phyloP scores from a whole-genome alignment of 352 stramenopile species.

The Globisporangium emineosum region DNA sequence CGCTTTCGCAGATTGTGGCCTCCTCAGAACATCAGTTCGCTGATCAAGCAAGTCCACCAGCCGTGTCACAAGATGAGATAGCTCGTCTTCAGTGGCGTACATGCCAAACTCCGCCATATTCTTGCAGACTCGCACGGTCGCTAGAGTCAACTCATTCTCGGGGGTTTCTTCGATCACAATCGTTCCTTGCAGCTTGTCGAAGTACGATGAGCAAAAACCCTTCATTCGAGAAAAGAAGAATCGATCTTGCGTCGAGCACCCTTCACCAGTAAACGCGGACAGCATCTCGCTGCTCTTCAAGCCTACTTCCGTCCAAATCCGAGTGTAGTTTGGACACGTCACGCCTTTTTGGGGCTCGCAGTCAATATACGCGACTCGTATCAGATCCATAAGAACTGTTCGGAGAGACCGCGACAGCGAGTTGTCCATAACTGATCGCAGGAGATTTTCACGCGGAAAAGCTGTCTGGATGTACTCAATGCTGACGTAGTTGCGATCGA shows the following conservation, averaged over 20 bases:
- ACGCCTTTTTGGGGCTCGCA: conserved; percentile 63
- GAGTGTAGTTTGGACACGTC: conserved; percentile 61
- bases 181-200: conserved; percentile 34
- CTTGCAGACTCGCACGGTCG: conserved; percentile 45
- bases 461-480: conserved; percentile 65
- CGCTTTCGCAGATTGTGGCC: background rate
- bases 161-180: conserved; percentile 54
- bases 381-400: conserved; percentile 59
- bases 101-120: conserved; percentile 74
- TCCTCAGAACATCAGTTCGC: conserved; percentile 35
- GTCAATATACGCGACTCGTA: conserved; percentile 66
- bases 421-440: conserved; percentile 45
- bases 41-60: conserved; percentile 42
- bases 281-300: conserved; percentile 28
- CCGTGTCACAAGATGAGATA: conserved; percentile 25
- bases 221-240: conserved; percentile 53
- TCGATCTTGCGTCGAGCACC: conserved; percentile 38
- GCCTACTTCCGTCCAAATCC: conserved; percentile 61
- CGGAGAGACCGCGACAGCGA: conserved; percentile 52
- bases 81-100: conserved; percentile 42
- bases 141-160: conserved; percentile 60
- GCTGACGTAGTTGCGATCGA: conserved; percentile 75
- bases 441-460: conserved; percentile 55
- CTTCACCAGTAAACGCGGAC: conserved; percentile 23
- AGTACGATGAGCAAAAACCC: conserved; percentile 40